A percentile compares a stretch with the other conserved stretches of the same genome.
Conservation (phyloP, 495 filamentous ascomycete genomes). For the Penicillium flavigenum region DNA sequence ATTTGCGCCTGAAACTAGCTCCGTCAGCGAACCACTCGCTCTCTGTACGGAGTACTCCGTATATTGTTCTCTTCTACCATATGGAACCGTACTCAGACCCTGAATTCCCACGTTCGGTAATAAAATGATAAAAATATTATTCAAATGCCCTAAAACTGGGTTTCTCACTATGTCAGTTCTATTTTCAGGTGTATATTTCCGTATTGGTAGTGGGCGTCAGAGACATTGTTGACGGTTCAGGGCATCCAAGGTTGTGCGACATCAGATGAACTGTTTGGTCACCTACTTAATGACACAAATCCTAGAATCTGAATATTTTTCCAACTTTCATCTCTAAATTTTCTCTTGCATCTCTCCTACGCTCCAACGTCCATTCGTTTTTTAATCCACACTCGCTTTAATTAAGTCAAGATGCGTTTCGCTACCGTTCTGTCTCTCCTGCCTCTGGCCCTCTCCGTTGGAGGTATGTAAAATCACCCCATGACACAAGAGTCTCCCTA, state of each 20-base stretch:
- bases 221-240: not conserved
- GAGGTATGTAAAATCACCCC: constrained; percentile 13
- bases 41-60: not conserved
- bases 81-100: constrained; percentile 1
- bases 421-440: constrained; percentile 23
- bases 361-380: constrained; percentile 6
- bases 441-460: constrained; percentile 29
- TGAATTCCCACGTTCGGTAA: not conserved
- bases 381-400: constrained; percentile 5
- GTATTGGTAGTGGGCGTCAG: not conserved
- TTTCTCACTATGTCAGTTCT: not conserved
- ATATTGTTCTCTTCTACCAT: not conserved
- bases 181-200: constrained; percentile 12
- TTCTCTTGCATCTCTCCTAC: not conserved
- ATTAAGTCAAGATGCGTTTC: constrained; percentile 27
- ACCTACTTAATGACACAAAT: not conserved
- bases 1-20: constrained; percentile 9
- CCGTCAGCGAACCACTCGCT: not conserved
- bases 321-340: not conserved
- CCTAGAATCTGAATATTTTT: not conserved
- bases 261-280: constrained; percentile 4
- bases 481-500: not conserved
- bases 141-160: constrained; percentile 8
- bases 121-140: constrained; percentile 24
- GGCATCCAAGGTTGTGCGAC: not conserved